Conservation (phyloP, 305 asterid genomes). For the Solanum hybrid region DNA sequence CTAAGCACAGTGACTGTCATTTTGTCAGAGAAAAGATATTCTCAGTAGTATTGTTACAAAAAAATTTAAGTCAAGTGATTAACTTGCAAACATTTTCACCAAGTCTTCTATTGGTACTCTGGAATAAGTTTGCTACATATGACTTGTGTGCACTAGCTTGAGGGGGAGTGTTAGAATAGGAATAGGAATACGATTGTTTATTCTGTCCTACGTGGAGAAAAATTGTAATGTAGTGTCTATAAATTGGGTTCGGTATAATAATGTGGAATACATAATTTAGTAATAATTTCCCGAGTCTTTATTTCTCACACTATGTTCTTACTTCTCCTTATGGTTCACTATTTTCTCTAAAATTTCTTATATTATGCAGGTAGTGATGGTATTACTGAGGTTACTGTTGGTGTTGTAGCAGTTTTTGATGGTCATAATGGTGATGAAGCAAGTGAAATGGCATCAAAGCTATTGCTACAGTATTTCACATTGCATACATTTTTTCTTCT, state of each 20-base stretch:
- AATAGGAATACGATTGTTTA: neutral
- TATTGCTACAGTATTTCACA: constrained; percentile 69
- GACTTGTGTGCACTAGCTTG: neutral
- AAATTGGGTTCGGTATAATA: neutral
- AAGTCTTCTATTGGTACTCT: neutral
- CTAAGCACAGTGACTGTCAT: neutral
- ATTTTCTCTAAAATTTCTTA: neutral
- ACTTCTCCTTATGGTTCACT: neutral
- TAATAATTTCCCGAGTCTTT: neutral
- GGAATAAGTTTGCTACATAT: neutral
- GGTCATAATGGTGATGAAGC: constrained; percentile 97
- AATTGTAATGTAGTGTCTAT: neutral
- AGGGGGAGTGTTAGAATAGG: neutral
- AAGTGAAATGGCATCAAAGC: constrained; percentile 84
- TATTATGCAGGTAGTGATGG: constrained; percentile 49
- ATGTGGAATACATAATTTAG: neutral
- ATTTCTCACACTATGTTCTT: neutral
- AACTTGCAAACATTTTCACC: neutral
- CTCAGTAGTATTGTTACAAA: neutral
- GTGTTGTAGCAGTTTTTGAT: constrained; percentile 84
- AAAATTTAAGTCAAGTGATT: neutral
- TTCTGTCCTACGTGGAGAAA: neutral
- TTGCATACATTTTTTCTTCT: constrained; percentile 87
- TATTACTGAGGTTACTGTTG: constrained; percentile 64
- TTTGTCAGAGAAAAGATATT: neutral